These are phyloP conservation scores for Vararia minispora DNA, from an alignment of 768 basidiomycete genomes.

Conservation along the genomic window DNA sequence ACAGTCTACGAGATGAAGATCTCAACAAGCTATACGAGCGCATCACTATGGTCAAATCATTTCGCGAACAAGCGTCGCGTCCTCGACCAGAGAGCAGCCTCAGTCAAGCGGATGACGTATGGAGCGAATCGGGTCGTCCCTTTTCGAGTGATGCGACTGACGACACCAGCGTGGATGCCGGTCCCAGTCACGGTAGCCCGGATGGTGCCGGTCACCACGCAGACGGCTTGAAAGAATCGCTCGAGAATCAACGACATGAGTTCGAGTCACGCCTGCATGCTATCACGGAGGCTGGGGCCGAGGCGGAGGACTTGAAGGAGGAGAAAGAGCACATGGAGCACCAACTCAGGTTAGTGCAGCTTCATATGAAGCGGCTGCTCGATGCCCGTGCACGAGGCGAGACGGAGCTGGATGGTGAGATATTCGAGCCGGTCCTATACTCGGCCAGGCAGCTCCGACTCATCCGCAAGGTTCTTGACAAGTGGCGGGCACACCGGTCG, in stretches of 20 bases:
- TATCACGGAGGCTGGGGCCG: conserved; percentile 56
- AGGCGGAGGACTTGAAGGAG: conserved; percentile 77
- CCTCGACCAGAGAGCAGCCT: conserved; percentile 85
- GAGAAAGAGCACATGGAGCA: conserved; percentile 93
- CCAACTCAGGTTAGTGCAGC: conserved; percentile 69
- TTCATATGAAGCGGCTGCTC: conserved; percentile 72
- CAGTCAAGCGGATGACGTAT: conserved; percentile 76
- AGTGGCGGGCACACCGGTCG: conserved; percentile 75
- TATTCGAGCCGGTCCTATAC: conserved; percentile 77
- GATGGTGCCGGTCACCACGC: conserved; percentile 53
- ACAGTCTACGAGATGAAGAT: conserved; percentile 90
- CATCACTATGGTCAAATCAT: conserved; percentile 83
- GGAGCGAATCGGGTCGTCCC: conserved; percentile 83
- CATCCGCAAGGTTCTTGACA: conserved; percentile 72
- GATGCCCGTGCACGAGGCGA: conserved; percentile 74
- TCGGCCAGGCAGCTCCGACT: conserved; percentile 71
- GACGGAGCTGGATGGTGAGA: conserved; percentile 44
- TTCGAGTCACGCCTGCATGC: conserved; percentile 50
- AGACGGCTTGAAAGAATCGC: conserved; percentile 64
- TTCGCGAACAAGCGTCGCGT: conserved; percentile 71
- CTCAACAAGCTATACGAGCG: conserved; percentile 90
- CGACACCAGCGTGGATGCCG: conserved; percentile 74
- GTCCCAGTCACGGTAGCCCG: conserved; percentile 47
- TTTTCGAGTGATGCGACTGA: conserved; percentile 76
- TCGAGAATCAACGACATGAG: conserved; percentile 39